Conservation (phyloP, 371 early-diverging fungal genomes). For the Parasitella parasitica region DNA sequence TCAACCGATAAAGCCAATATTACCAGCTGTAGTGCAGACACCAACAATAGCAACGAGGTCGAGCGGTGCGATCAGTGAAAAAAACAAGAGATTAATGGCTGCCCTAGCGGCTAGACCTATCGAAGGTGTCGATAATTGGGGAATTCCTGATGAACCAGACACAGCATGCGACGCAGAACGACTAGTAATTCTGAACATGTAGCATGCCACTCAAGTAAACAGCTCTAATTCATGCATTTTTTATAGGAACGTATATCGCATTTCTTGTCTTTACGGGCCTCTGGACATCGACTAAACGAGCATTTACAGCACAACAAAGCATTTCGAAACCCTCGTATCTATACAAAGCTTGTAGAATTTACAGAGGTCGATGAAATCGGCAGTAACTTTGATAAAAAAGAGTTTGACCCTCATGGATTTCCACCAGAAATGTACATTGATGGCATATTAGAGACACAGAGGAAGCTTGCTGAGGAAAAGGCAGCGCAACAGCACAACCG, state of each 20-base stretch:
- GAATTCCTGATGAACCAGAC: slow-evolving; percentile 51
- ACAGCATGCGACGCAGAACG: slow-evolving; percentile 52
- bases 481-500: slow-evolving; percentile 36
- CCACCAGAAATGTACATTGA: slow-evolving; percentile 52
- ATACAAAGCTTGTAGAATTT: slow-evolving; percentile 75
- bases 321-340: slow-evolving; percentile 81
- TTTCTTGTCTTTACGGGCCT: slow-evolving; percentile 53
- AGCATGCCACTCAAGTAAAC: neutral
- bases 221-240: neutral
- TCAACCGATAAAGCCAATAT: neutral
- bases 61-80: neutral
- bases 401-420: slow-evolving; percentile 62
- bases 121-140: slow-evolving; percentile 47
- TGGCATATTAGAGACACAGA: slow-evolving; percentile 48
- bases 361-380: slow-evolving; percentile 72
- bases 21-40: neutral
- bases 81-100: slow-evolving; percentile 22
- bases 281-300: slow-evolving; percentile 65
- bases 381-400: slow-evolving; percentile 54
- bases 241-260: slow-evolving; percentile 63
- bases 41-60: neutral
- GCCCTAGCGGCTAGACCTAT: slow-evolving; percentile 37
- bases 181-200: slow-evolving; percentile 28
- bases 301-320: slow-evolving; percentile 69
- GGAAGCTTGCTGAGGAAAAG: slow-evolving; percentile 42